Evolutionary conservation across 257 asterid species (phyloP).

Genomic region (Solanum paucissectum): DNA sequence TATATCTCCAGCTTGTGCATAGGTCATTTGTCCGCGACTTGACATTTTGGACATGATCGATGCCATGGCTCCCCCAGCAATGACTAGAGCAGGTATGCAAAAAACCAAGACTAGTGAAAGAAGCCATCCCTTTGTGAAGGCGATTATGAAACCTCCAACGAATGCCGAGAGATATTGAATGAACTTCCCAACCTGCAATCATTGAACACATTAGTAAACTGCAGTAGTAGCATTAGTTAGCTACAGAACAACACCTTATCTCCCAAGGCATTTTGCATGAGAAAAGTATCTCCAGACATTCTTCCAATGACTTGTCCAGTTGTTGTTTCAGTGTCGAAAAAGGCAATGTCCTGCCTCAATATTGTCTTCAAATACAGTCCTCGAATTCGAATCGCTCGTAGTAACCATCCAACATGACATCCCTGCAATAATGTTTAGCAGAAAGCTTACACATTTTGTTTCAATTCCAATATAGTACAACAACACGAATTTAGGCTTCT

Average conservation of each 20-base stretch:
- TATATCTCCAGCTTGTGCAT: slow-evolving; percentile 48
- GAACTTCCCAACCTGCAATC: slow-evolving; percentile 41
- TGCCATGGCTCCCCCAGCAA: slow-evolving; percentile 31
- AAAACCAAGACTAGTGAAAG: slow-evolving; percentile 24
- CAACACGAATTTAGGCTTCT: neutral
- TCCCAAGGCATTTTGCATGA: slow-evolving; percentile 82
- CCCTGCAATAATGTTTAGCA: slow-evolving; percentile 19
- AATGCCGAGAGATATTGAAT: slow-evolving; percentile 29
- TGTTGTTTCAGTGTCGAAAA: slow-evolving; percentile 50
- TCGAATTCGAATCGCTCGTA: slow-evolving; percentile 41
- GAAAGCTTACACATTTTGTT: neutral
- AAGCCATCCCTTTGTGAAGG: slow-evolving; percentile 45
- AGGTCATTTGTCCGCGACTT: slow-evolving; percentile 32
- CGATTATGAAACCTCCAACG: slow-evolving; percentile 30
- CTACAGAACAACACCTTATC: slow-evolving; percentile 34
- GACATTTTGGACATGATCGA: slow-evolving; percentile 18
- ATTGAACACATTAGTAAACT: neutral
- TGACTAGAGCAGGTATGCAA: slow-evolving; percentile 29
- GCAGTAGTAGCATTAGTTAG: neutral
- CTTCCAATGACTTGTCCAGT: slow-evolving; percentile 52
- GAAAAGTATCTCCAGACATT: slow-evolving; percentile 54
- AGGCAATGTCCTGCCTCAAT: slow-evolving; percentile 50
- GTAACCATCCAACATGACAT: slow-evolving; percentile 58
- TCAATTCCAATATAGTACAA: neutral
- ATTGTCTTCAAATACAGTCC: slow-evolving; percentile 42